Evolutionary conservation across 768 basidiomycete species (phyloP), one percentile per base, ranked within the genome.

Genomic region (Kwoniella dendrophila): DNA sequence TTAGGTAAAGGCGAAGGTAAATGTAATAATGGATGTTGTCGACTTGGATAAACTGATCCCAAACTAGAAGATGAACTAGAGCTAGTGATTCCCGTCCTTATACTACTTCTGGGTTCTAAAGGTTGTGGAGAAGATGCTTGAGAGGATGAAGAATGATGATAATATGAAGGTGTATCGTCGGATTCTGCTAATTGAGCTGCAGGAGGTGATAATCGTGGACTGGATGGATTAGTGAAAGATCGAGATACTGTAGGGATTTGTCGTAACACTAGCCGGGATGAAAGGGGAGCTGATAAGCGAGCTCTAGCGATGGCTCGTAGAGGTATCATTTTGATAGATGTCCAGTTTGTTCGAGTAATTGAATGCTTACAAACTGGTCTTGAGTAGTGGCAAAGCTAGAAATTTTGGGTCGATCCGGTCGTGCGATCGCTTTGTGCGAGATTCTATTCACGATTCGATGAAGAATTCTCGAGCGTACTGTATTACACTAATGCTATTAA

Each of bases 181-280:
- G 54, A 18, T 33, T 72, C 70, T 12, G 67, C 67, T 20, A 72
- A 53, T 38, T 70, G 69, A 54, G 70, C 70, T 24, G 64, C 70
- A n/a, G 70, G 57, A 10, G 66, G 69, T 36, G 48, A 53, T 6
- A 56, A 54, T 29, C 54, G 63, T 4, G 66, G 56, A 48, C 34
- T 7, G n/a, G 66, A 53, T 10, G 68, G 58, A 14, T 47, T 57
- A 26, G 60, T 59, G 41, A 65, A 60, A 20, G 57, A 62, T 51
- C 60, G 52, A n/a, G 12, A 32, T 24, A 34, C 32, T 27, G n/a
- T 27, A 36, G 43, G 43, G 16, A 34, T 51, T 11, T 34, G 48
- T 2, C 56, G 41, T 14, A 41, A 11, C 2, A 47, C 14, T 32
- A 41, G 49, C 7, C 26, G 33, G 33, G 52, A 40, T 0, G 45